Percentiles rank a stretch among this genome's conserved stretches.
Conservation (phyloP, 257 asterid genomes). For the Solanum pennellii region DNA sequence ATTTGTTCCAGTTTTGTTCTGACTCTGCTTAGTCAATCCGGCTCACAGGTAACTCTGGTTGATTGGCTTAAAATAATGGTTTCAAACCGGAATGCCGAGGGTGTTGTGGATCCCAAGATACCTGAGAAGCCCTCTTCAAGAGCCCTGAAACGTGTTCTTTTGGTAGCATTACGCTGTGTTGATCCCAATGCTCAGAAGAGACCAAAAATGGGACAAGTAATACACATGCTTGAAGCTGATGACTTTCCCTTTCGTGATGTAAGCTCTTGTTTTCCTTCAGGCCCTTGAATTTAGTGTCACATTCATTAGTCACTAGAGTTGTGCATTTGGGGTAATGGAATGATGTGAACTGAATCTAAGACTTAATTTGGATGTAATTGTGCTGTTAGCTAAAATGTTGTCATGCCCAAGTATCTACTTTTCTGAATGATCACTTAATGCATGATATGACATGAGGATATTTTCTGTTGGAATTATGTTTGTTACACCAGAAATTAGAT, state of each 20-base stretch:
- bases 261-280: conserved; percentile 13
- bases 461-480: background rate
- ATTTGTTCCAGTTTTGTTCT: background rate
- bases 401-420: background rate
- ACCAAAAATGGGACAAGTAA: conserved; percentile 92
- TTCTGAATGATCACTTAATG: background rate
- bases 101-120: conserved; percentile 77
- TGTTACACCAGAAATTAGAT: background rate
- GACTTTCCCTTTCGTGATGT: conserved; percentile 84
- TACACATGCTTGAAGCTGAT: conserved; percentile 90
- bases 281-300: background rate
- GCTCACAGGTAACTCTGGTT: conserved; percentile 57
- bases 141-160: conserved; percentile 69
- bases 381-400: background rate
- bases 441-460: background rate
- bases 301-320: background rate
- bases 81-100: conserved; percentile 65
- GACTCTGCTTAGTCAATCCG: background rate
- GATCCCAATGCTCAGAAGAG: conserved; percentile 78
- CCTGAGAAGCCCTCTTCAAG: conserved; percentile 68
- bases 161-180: conserved; percentile 78
- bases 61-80: conserved; percentile 95
- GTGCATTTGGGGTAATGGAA: background rate
- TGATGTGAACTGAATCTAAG: background rate
- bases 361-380: background rate